Conservation (phyloP, 768 basidiomycete species). For the Favolaschia claudopus region DNA sequence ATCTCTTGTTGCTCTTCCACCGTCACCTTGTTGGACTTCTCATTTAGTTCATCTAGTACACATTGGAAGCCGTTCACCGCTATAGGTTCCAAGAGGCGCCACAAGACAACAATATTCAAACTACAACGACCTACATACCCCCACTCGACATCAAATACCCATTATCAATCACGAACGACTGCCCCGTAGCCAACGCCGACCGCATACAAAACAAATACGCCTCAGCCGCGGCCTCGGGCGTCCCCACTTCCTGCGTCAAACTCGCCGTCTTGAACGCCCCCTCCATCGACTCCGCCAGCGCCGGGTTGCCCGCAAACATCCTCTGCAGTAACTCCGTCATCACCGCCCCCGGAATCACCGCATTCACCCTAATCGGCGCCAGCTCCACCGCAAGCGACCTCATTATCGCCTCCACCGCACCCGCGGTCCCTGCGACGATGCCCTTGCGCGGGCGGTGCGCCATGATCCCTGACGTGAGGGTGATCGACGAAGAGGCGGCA, state of each 20-base stretch:
- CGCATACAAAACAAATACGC: constrained; percentile 9
- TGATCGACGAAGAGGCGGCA: constrained; percentile 2
- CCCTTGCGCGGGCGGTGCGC: neutral
- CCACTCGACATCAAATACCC: no score
- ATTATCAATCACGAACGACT: neutral
- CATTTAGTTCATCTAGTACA: no score
- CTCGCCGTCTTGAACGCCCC: neutral
- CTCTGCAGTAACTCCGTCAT: neutral
- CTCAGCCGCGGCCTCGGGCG: neutral
- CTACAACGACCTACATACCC: no score
- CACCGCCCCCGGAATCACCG: neutral
- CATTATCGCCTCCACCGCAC: neutral
- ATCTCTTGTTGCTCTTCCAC: no score
- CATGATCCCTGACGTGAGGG: neutral
- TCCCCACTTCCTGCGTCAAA: neutral
- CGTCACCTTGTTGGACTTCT: no score
- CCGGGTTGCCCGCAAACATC: neutral
- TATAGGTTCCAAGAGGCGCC: no score
- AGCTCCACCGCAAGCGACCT: neutral
- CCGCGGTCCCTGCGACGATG: neutral
- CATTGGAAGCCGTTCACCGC: no score
- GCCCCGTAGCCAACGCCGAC: neutral
- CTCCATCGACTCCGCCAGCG: neutral
- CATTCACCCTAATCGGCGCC: constrained; percentile 5
- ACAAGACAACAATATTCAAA: no score